Conservation (phyloP, 176 grass and related monocot species). For the Oryza glumipatula region DNA sequence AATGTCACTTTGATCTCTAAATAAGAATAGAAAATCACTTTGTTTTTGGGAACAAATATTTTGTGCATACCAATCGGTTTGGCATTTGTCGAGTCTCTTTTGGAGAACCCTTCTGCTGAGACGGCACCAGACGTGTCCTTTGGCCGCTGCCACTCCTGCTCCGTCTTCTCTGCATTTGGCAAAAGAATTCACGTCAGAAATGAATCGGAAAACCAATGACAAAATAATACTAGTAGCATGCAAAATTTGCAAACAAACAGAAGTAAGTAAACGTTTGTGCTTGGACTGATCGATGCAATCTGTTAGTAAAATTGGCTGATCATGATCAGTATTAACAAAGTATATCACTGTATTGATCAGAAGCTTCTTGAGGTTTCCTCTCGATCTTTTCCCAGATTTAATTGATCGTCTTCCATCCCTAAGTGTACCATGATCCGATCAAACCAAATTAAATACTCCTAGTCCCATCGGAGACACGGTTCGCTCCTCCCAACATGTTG, state of each 20-base stretch:
- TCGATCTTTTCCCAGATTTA: background rate
- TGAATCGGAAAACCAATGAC: too few species aligned
- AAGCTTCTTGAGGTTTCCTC: background rate
- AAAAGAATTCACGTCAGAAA: background rate
- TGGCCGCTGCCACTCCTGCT: conserved; percentile 32
- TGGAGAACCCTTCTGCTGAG: background rate
- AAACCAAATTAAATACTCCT: background rate
- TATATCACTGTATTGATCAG: too few species aligned
- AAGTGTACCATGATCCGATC: background rate
- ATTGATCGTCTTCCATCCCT: background rate
- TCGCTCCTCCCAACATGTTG: conserved; percentile 11
- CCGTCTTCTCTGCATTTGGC: conserved; percentile 30
- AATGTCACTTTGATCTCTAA: background rate
- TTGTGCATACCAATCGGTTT: conserved; percentile 54
- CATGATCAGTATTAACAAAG: background rate
- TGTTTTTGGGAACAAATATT: background rate
- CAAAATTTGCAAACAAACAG: too few species aligned
- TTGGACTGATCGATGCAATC: background rate
- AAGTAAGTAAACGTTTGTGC: background rate
- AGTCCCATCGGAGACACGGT: background rate
- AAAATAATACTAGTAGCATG: too few species aligned
- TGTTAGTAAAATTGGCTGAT: background rate
- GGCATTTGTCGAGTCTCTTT: conserved; percentile 22
- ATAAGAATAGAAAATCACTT: background rate
- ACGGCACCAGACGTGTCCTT: conserved; percentile 5